These are phyloP conservation scores for Monosporascus cannonballus DNA, from an alignment of 2,329 filamentous ascomycete genomes.

Conservation along the genomic window DNA sequence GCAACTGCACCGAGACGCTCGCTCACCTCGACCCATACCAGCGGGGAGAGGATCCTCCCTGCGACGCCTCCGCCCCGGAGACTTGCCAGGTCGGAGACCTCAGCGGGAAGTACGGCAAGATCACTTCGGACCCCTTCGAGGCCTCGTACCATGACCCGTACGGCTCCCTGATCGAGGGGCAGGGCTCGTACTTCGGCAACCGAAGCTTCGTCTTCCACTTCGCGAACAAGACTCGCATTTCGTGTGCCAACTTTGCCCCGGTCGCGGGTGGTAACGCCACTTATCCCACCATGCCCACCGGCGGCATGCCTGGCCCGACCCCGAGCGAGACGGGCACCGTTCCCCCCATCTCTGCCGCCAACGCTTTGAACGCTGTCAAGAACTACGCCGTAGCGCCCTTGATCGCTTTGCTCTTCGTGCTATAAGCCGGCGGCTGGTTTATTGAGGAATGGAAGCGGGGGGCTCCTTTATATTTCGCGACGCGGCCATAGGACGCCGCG, in stretches of 20 bases:
- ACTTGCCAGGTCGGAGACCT: constrained; percentile 75
- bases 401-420: constrained; percentile 14
- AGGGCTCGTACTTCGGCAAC: constrained; percentile 57
- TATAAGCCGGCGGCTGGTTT: constrained; percentile 7
- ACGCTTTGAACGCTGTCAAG: constrained; percentile 7
- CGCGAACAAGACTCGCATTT: constrained; percentile 56
- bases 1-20: constrained; percentile 65
- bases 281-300: constrained; percentile 8
- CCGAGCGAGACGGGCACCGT: neutral
- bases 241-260: constrained; percentile 55
- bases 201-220: constrained; percentile 60
- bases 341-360: constrained; percentile 1
- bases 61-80: constrained; percentile 48
- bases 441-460: neutral
- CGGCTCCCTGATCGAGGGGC: constrained; percentile 45
- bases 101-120: constrained; percentile 64
- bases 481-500: too few species aligned
- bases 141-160: constrained; percentile 50
- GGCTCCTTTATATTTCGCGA: neutral
- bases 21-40: constrained; percentile 66
- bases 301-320: constrained; percentile 2
- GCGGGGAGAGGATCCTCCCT: constrained; percentile 56
- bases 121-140: constrained; percentile 44
- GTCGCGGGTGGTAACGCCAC: constrained; percentile 13
- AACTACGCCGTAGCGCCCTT: constrained; percentile 15